Conservation (phyloP, 2,329 filamentous ascomycete species). For the Xylariaceae sp. region DNA sequence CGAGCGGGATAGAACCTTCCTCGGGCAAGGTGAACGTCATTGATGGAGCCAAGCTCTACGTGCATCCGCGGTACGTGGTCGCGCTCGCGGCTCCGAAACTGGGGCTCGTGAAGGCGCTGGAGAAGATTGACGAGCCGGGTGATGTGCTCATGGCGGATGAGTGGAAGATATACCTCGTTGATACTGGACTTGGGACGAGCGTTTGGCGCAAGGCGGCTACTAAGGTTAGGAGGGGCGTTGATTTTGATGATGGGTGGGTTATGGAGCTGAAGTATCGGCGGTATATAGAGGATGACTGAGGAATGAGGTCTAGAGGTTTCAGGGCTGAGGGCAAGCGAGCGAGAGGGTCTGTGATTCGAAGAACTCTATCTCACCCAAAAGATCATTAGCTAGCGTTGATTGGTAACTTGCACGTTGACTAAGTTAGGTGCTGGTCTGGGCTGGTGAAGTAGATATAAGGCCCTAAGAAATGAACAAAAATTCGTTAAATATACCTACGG, state of each 20-base stretch:
- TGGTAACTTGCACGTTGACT: neutral
- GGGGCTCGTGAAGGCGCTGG: slow-evolving; percentile 74
- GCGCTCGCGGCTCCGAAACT: slow-evolving; percentile 83
- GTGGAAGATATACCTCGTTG: slow-evolving; percentile 80
- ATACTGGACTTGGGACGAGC: slow-evolving; percentile 78
- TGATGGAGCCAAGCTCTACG: slow-evolving; percentile 74
- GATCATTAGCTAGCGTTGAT: neutral
- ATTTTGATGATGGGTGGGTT: slow-evolving; percentile 86
- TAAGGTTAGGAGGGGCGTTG: slow-evolving; percentile 75
- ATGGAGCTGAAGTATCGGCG: slow-evolving; percentile 59
- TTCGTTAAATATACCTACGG: no score
- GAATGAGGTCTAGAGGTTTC: neutral
- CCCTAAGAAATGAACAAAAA: neutral
- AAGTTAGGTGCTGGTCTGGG: neutral
- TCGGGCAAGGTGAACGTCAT: slow-evolving; percentile 63
- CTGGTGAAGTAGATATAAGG: neutral
- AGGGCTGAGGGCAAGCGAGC: no score
- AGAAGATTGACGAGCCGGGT: slow-evolving; percentile 51
- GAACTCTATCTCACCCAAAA: neutral
- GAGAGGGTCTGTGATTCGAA: neutral
- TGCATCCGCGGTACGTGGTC: slow-evolving; percentile 78
- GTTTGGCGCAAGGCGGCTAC: slow-evolving; percentile 84
- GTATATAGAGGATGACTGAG: slow-evolving; percentile 4
- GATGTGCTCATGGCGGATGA: slow-evolving; percentile 47
- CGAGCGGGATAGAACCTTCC: slow-evolving; percentile 79